Base-by-base conservation (phyloP, 2,329 filamentous ascomycete genomes). In the Paraphaeosphaeria sporulosa region DNA sequence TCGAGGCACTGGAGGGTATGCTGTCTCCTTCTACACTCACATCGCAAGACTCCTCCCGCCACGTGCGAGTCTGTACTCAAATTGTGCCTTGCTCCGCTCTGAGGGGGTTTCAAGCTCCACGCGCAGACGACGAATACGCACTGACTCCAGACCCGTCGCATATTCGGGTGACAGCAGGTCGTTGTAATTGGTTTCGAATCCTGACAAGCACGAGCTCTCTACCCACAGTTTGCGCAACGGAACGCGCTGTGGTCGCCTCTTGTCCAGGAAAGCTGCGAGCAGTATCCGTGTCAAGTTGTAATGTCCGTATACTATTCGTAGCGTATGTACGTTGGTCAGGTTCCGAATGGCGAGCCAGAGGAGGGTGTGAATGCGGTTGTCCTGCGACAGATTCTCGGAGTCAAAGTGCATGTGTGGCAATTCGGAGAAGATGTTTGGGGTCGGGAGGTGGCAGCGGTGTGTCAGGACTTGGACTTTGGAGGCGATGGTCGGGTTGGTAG, bases 381-480 rank as follows among this genome's bases (percentile, higher is more conserved):
- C 80, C 23, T 69, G 68, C 4, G 80, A 81, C 5, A 83, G 68
- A 1, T 72, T 78, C 19, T 72, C 71, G 23, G 71, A 69, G 25
- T 77, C 68, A 66, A 82, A 82, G 42, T 73, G 68, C 55, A 76
- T 75, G 32, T 67, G 64, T 7, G 79, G 80, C 1, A 83, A 71
- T 55, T 81, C 80, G 25, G 68, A 65, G 67, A 81, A 82, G 49
- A 82, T 80, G 32, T 76, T 76, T 0, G 81, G 81, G 2, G 77
- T 74, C 0, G 80, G 79, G 0, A 83, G 68, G 61, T 83, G 81
- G 65, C 81, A 83, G 25, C 79, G 78, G 65, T 83, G 80, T 12
- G 76, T 81, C 7, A 83, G 63, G 5, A 70, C 71, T 10, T 79
- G 77, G 10, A 83, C 81, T 57, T 78, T 78, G 10, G 75, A 68